A percentile compares a stretch with the other conserved stretches of the same genome.
Conservation (phyloP, 768 basidiomycete genomes). For the Agrocybe praecox region DNA sequence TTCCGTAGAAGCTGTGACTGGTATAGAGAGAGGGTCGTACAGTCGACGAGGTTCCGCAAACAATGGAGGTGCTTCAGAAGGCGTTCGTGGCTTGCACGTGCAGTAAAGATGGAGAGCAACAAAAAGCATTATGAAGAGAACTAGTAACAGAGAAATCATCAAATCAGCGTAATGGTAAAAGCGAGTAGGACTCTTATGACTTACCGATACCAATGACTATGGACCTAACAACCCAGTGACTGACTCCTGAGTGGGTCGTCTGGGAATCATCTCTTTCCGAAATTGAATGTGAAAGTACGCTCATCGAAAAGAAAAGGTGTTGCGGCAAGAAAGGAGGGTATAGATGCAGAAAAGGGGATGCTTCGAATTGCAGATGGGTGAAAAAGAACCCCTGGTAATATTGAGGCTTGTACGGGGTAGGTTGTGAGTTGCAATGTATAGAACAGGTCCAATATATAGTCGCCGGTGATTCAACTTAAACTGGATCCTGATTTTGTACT, state of each 20-base stretch:
- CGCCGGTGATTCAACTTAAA: too few species aligned
- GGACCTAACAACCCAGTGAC: not conserved
- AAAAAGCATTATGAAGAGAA: constrained; percentile 1
- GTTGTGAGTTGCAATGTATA: too few species aligned
- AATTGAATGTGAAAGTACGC: too few species aligned
- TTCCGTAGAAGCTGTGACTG: too few species aligned
- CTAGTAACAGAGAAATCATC: not conserved
- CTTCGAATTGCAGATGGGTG: too few species aligned
- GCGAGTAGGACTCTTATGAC: not conserved
- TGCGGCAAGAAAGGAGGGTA: too few species aligned
- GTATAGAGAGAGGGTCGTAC: not conserved
- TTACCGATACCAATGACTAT: constrained; percentile 14
- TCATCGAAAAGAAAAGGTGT: too few species aligned
- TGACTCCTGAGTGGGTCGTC: not conserved
- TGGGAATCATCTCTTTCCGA: not conserved
- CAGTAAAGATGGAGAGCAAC: constrained; percentile 9
- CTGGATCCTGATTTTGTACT: too few species aligned
- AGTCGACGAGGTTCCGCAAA: not conserved
- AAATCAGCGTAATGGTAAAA: not conserved
- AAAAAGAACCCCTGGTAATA: too few species aligned
- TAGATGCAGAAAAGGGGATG: too few species aligned
- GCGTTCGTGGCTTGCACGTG: not conserved
- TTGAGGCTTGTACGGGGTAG: too few species aligned
- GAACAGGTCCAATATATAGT: too few species aligned
- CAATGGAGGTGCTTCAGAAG: not conserved